phyloP scores from a whole-genome alignment of 2,329 filamentous ascomycete species.

The Aspergillus sp. region DNA sequence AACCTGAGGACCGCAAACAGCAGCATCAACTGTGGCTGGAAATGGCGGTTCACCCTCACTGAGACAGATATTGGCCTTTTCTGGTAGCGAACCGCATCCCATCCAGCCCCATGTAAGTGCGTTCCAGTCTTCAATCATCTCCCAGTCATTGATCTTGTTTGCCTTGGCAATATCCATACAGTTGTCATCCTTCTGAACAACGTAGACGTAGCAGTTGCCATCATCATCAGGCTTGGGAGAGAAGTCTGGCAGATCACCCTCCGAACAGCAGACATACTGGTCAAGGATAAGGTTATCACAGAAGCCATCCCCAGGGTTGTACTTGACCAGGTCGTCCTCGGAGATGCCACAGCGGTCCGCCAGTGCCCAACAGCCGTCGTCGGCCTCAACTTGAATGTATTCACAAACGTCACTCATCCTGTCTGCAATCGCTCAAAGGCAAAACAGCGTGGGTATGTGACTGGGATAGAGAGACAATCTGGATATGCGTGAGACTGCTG shows the following conservation, averaged over 20 bases:
- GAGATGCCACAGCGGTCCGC: constrained; percentile 14
- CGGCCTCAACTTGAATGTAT: not conserved
- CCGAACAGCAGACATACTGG: constrained; percentile 27
- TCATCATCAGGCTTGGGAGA: constrained; percentile 36
- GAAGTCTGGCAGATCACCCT: constrained; percentile 20
- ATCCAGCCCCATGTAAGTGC: constrained; percentile 48
- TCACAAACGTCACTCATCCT: not conserved
- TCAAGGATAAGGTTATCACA: constrained; percentile 13
- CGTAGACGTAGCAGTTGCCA: constrained; percentile 40
- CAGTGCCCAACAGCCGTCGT: constrained; percentile 13
- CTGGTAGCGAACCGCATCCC: constrained; percentile 37
- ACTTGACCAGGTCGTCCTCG: constrained; percentile 1
- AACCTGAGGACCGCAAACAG: constrained; percentile 48
- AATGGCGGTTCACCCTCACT: constrained; percentile 42
- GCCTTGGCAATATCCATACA: constrained; percentile 25
- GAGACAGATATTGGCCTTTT: constrained; percentile 38
- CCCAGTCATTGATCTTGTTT: constrained; percentile 34
- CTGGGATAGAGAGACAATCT: no score
- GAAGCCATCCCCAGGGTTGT: constrained; percentile 15
- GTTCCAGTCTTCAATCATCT: constrained; percentile 41
- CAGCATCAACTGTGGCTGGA: constrained; percentile 37
- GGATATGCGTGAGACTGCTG: no score
- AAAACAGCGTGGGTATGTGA: no score
- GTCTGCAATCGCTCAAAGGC: not conserved
- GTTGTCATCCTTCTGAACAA: constrained; percentile 34